These are phyloP conservation scores for Zygosaccharomyces pseudobailii DNA, from an alignment of 1,139 yeast species.

Conservation along the genomic window DNA sequence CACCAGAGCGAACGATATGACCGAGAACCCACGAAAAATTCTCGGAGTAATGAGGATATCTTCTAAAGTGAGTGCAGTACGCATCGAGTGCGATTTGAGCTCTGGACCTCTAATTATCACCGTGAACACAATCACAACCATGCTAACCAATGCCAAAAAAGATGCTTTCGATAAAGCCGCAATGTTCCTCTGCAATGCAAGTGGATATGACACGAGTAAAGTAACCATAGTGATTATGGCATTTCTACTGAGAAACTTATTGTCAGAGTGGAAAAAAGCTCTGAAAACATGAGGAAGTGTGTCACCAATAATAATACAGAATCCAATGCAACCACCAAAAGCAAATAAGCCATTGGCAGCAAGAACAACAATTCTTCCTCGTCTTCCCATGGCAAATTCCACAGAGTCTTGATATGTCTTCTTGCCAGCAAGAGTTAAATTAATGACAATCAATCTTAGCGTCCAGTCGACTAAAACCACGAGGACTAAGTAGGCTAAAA, in stretches of 20 bases:
- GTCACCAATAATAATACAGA: constrained; percentile 91
- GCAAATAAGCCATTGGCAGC: constrained; percentile 84
- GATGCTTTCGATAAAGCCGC: constrained; percentile 85
- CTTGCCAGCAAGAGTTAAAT: constrained; percentile 72
- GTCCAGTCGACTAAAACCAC: constrained; percentile 88
- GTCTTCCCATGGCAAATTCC: constrained; percentile 66
- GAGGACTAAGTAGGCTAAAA: constrained; percentile 53
- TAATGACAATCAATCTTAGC: constrained; percentile 68
- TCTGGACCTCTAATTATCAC: constrained; percentile 73
- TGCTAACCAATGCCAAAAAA: constrained; percentile 78
- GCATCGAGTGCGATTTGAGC: constrained; percentile 45
- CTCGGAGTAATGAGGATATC: constrained; percentile 58
- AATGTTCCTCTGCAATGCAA: constrained; percentile 75
- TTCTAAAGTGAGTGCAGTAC: constrained; percentile 39
- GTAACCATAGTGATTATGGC: constrained; percentile 66
- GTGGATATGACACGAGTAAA: constrained; percentile 70
- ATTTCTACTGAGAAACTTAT: constrained; percentile 54
- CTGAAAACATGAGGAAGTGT: constrained; percentile 86
- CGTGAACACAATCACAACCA: constrained; percentile 70
- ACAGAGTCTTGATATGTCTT: constrained; percentile 85
- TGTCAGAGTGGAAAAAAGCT: constrained; percentile 55
- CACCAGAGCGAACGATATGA: constrained; percentile 88
- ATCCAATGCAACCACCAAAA: constrained; percentile 91
- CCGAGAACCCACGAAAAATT: constrained; percentile 83
- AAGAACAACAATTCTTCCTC: constrained; percentile 64